Conservation (phyloP, 345 rosid genomes). For the Lepidium africanum region DNA sequence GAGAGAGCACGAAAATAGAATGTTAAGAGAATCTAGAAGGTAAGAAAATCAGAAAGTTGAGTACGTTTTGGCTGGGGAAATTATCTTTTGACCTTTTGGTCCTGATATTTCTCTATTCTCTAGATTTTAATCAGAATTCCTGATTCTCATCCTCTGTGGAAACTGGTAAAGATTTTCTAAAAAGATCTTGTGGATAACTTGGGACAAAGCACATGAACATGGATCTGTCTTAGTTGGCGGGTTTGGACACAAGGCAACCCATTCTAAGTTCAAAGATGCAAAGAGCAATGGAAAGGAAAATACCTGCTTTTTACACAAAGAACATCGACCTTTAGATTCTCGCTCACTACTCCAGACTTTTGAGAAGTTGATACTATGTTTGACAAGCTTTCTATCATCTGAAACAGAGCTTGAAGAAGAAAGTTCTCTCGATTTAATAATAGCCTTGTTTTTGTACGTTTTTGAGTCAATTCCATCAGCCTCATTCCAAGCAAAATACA, state of each 20-base stretch:
- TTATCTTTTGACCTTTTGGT: not conserved
- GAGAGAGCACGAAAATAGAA: not conserved
- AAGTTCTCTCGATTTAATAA: constrained; percentile 52
- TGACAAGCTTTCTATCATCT: constrained; percentile 51
- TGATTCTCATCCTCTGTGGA: not conserved
- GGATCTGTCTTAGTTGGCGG: not conserved
- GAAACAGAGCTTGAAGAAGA: constrained; percentile 51
- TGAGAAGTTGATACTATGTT: constrained; percentile 62
- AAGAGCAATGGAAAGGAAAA: constrained; percentile 6
- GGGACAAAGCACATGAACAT: not conserved
- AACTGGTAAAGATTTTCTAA: not conserved
- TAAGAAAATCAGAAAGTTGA: not conserved
- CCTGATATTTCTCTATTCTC: not conserved
- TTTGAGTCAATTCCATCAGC: constrained; percentile 41
- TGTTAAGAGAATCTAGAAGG: not conserved
- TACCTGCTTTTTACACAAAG: constrained; percentile 77
- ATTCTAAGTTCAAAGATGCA: not conserved
- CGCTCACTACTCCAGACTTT: constrained; percentile 92
- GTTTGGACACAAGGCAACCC: not conserved
- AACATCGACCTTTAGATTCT: constrained; percentile 64
- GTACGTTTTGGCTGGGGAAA: not conserved
- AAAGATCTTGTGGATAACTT: not conserved
- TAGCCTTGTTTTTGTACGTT: constrained; percentile 35
- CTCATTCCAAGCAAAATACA: constrained; percentile 69
- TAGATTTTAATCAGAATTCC: not conserved